These are phyloP conservation scores for Trichoderma brevicompactum DNA, from an alignment of 2,329 filamentous ascomycete genomes.

Conservation along the genomic window DNA sequence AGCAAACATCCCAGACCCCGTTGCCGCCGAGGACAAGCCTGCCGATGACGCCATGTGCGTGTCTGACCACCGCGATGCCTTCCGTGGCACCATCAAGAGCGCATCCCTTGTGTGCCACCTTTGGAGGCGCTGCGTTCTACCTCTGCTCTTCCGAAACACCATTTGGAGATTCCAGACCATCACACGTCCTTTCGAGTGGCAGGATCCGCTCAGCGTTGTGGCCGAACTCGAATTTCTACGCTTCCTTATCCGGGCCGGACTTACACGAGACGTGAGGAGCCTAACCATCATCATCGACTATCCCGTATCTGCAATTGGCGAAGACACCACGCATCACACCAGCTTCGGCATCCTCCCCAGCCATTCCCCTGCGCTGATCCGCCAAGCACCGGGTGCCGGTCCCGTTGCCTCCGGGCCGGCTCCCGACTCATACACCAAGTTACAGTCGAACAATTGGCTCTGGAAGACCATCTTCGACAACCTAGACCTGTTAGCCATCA, in stretches of 20 bases:
- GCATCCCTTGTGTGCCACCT: constrained; percentile 57
- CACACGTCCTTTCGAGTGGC: constrained; percentile 35
- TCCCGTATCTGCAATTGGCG: constrained; percentile 35
- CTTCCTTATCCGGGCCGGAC: constrained; percentile 44
- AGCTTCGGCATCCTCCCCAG: constrained; percentile 41
- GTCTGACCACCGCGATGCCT: constrained; percentile 30
- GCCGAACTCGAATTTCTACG: constrained; percentile 44
- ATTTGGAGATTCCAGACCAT: constrained; percentile 47
- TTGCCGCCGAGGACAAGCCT: not conserved
- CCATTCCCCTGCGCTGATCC: constrained; percentile 38
- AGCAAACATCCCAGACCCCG: constrained; percentile 46
- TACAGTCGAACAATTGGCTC: constrained; percentile 47
- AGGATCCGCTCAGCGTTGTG: constrained; percentile 33
- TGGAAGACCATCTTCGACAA: constrained; percentile 61
- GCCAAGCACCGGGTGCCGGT: constrained; percentile 14
- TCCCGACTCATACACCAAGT: constrained; percentile 12
- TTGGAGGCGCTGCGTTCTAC: constrained; percentile 58
- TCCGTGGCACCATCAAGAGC: constrained; percentile 55
- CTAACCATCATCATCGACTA: constrained; percentile 49
- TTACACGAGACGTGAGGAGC: constrained; percentile 48
- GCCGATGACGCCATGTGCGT: constrained; percentile 45
- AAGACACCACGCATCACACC: constrained; percentile 36
- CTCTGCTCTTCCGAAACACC: constrained; percentile 61
- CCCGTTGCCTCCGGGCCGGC: not conserved
- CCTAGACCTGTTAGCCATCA: constrained; percentile 58